Percentiles rank a stretch among this genome's conserved stretches.
phyloP scores from a whole-genome alignment of 2,329 filamentous ascomycete species.

The Ophiostoma sp. region DNA sequence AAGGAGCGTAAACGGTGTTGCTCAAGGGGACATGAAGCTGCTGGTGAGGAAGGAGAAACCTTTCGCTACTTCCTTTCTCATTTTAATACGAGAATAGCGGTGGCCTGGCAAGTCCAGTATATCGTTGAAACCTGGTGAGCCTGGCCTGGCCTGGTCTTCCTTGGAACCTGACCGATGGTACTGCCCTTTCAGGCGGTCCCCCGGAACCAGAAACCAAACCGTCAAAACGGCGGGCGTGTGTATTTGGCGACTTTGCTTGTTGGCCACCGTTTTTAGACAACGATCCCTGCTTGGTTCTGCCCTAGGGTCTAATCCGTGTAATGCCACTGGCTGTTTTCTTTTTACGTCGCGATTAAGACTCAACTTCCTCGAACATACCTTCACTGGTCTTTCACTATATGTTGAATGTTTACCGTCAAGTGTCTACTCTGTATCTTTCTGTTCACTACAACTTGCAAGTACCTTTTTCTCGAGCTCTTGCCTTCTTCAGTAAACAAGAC shows the following conservation, averaged over 20 bases:
- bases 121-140: too few species aligned
- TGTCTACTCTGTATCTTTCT: too few species aligned
- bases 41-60: not conserved
- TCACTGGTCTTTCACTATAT: not conserved
- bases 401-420: too few species aligned
- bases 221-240: not conserved
- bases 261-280: not conserved
- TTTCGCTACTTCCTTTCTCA: not conserved
- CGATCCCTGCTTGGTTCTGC: not conserved
- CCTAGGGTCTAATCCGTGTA: slow-evolving; percentile 20
- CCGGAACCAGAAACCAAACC: not conserved
- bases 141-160: not conserved
- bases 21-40: not conserved
- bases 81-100: not conserved
- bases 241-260: not conserved
- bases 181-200: not conserved
- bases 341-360: not conserved
- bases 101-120: not conserved
- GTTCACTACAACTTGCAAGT: too few species aligned
- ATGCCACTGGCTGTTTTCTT: slow-evolving; percentile 21
- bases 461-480: not conserved
- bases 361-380: not conserved
- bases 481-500: not conserved
- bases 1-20: not conserved
- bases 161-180: not conserved